These are phyloP conservation scores for Adansonia grandidieri DNA, from an alignment of 441 rosid species.

Conservation along the genomic window DNA sequence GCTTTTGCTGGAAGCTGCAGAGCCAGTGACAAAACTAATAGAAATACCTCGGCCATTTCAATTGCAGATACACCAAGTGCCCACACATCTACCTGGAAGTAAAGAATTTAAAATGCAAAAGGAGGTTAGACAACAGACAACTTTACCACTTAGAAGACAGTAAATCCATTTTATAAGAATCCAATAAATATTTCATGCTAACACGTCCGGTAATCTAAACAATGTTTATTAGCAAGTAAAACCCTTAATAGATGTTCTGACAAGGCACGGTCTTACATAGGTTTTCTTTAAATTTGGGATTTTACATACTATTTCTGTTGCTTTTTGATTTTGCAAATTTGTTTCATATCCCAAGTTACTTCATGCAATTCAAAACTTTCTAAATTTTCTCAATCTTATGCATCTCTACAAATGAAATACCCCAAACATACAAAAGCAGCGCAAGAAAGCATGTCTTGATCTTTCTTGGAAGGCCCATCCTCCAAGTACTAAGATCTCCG, in stretches of 20 bases:
- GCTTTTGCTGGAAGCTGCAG: constrained; percentile 8
- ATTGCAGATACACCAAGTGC: constrained; percentile 99
- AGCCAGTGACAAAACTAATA: constrained; percentile 30
- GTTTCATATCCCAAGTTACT: background rate
- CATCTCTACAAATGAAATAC: background rate
- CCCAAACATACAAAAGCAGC: constrained; percentile 2
- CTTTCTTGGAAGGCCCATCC: background rate
- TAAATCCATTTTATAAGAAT: constrained; percentile 13
- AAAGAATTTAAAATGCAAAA: constrained; percentile 2
- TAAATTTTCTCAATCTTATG: background rate
- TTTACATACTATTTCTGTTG: background rate
- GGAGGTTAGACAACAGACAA: constrained; percentile 9
- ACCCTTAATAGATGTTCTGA: background rate
- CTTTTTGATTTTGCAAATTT: background rate
- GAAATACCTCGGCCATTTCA: constrained; percentile 98
- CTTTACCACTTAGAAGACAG: background rate
- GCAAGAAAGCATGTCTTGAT: background rate
- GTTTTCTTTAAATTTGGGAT: background rate
- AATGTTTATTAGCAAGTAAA: constrained; percentile 1
- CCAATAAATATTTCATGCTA: background rate
- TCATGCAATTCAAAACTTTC: constrained; percentile 7
- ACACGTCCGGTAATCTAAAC: constrained; percentile 1
- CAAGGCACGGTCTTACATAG: background rate
- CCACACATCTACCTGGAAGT: constrained; percentile 95
- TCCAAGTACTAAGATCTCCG: constrained; percentile 12